phyloP scores from a whole-genome alignment of 495 filamentous ascomycete genomes.

The Aspergillus haitiensis region DNA sequence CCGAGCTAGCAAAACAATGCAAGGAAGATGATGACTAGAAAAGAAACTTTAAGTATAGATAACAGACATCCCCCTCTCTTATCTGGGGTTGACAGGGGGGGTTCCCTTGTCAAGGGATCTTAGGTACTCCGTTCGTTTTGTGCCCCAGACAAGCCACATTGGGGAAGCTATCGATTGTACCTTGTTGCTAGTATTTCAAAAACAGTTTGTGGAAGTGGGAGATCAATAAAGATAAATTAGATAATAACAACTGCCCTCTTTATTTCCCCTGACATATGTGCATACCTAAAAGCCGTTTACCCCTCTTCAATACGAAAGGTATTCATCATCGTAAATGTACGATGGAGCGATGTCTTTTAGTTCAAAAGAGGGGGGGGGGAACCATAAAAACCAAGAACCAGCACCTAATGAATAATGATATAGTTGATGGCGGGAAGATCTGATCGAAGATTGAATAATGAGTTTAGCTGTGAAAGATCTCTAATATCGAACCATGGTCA shows the following conservation, averaged over 20 bases:
- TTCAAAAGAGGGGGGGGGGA: too few species aligned
- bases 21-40: slow-evolving; percentile 2
- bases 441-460: not conserved
- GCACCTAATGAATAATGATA: not conserved
- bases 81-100: slow-evolving; percentile 3
- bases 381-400: too few species aligned
- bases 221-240: not conserved
- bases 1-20: not conserved
- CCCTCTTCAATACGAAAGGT: too few species aligned
- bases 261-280: too few species aligned
- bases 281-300: too few species aligned
- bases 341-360: too few species aligned
- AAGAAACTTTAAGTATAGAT: not conserved
- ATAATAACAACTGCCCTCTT: too few species aligned
- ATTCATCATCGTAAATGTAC: too few species aligned
- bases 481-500: not conserved
- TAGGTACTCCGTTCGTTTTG: not conserved
- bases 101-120: not conserved
- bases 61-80: not conserved
- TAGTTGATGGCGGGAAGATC: not conserved
- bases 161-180: slow-evolving; percentile 1
- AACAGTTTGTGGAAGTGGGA: not conserved
- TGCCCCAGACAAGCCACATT: not conserved
- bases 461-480: not conserved
- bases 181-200: not conserved